Base-by-base conservation (phyloP, 1,139 yeast genomes). In the Saccharomycopsis crataegensis region DNA sequence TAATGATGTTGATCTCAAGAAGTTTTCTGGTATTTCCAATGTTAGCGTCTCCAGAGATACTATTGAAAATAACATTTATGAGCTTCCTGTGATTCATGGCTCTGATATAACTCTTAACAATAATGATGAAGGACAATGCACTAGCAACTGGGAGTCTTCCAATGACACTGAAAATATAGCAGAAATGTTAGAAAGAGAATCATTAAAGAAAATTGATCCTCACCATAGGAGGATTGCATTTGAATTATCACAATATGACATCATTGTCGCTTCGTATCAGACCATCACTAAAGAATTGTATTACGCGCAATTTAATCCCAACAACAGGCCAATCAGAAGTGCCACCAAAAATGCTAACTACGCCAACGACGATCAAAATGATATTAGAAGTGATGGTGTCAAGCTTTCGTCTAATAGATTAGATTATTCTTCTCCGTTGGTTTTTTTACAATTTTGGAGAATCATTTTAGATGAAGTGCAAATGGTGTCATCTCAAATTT, bases 381-480 rank as follows among this genome's bases (percentile, higher is more conserved):
- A 36, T 8, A 16, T 56, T 16, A 32, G 37, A 2, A 28, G 17
- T 17, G 43, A 37, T 14, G 49, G 50, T 8, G 33, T 51, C 2
- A 33, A 14, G 14, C 47, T 61, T 53, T 56, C 36, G 59, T 60
- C 58, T 5, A 67, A 66, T 43, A 58, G 72, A 31, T 59, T 67
- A 14, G 86, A 83, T 59, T 82, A 84, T 61, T 82, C 89, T 11
- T 86, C 96, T 0, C 97, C 97, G 0, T 70, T 93, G 28, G 86
- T 90, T 71, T 70, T 86, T 47, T 68, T 85, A n/a, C 90, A 91
- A 61, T 93, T 91, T 67, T 87, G 95, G 90, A 74, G 99, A 57
- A 86, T 93, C 1, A 78, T 91, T 1, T 69, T 91, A 42, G 99
- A 93, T 70, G 99, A 93, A 67, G 97, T 88, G 1, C 99, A 93